These are phyloP conservation scores for Chaetomium tenue DNA, from an alignment of 495 filamentous ascomycete genomes.

Conservation along the genomic window DNA sequence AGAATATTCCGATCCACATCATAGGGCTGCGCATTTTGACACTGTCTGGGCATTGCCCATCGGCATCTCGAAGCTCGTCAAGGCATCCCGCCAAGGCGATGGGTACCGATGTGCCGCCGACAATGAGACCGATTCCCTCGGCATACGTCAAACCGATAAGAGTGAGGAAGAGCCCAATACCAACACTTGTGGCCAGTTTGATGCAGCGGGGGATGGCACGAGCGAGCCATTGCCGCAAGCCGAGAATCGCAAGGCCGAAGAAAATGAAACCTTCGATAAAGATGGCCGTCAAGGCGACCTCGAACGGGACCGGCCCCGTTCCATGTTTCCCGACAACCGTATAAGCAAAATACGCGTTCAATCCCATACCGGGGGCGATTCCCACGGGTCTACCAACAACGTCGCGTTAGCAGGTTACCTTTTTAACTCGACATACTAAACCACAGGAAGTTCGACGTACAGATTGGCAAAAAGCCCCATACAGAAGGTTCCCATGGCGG, in stretches of 20 bases:
- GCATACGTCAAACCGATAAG: conserved; percentile 76
- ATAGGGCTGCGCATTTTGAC: conserved; percentile 72
- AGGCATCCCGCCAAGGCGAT: conserved; percentile 68
- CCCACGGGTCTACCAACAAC: conserved; percentile 60
- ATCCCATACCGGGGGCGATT: conserved; percentile 76
- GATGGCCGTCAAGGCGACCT: conserved; percentile 71
- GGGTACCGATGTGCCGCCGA: conserved; percentile 57
- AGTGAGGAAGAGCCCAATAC: conserved; percentile 77
- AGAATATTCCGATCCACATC: conserved; percentile 84
- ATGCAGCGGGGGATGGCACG: conserved; percentile 72
- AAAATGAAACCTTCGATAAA: conserved; percentile 82
- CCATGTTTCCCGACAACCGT: conserved; percentile 77
- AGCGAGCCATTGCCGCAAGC: conserved; percentile 80
- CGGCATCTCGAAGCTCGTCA: conserved; percentile 30
- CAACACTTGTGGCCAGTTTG: conserved; percentile 79
- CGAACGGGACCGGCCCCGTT: conserved; percentile 62
- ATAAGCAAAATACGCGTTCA: conserved; percentile 83
- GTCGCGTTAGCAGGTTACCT: conserved; percentile 12
- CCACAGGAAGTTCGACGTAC: conserved; percentile 25
- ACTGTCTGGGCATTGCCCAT: conserved; percentile 50
- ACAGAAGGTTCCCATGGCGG: conserved; percentile 65
- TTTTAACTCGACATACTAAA: not conserved
- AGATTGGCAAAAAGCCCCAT: conserved; percentile 71
- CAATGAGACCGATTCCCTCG: conserved; percentile 73
- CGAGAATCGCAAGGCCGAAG: conserved; percentile 63